A percentile compares a stretch with the other conserved stretches of the same genome.
Conservation (phyloP, 23 red algal species). For the Rhodosorus marinus region DNA sequence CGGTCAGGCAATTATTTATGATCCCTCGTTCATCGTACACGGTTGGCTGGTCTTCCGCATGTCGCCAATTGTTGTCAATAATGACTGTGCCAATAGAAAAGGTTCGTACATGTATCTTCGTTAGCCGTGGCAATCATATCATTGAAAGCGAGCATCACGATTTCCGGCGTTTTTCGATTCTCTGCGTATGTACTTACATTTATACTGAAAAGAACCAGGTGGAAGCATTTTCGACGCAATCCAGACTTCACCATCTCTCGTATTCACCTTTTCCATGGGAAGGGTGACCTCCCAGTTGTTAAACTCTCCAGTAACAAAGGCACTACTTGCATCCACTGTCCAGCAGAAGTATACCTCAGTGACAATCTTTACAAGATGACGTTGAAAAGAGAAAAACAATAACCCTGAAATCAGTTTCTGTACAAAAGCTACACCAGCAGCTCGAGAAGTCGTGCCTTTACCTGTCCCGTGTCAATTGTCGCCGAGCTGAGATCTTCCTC, state of each 20-base stretch:
- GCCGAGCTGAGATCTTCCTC: slow-evolving; percentile 2
- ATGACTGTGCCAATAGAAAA: slow-evolving; percentile 12
- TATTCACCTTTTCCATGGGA: slow-evolving; percentile 23
- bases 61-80: slow-evolving; percentile 60
- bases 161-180: too few species aligned
- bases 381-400: background rate
- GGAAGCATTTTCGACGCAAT: slow-evolving; percentile 48
- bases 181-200: too few species aligned
- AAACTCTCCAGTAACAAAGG: slow-evolving; percentile 91
- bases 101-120: background rate
- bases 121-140: background rate
- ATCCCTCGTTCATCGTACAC: slow-evolving; percentile 84
- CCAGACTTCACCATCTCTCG: slow-evolving; percentile 47
- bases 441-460: background rate
- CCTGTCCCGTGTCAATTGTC: background rate
- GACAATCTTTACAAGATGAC: slow-evolving; percentile 37
- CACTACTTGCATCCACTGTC: slow-evolving; percentile 47
- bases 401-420: background rate
- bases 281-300: slow-evolving; percentile 58
- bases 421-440: background rate
- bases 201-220: slow-evolving; percentile 86
- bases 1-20: slow-evolving; percentile 88
- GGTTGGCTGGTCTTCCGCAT: slow-evolving; percentile 83
- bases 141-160: too few species aligned
- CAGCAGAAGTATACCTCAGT: slow-evolving; percentile 90